Conservation (phyloP, 179 eudicot species). For the Silene vulgaris region DNA sequence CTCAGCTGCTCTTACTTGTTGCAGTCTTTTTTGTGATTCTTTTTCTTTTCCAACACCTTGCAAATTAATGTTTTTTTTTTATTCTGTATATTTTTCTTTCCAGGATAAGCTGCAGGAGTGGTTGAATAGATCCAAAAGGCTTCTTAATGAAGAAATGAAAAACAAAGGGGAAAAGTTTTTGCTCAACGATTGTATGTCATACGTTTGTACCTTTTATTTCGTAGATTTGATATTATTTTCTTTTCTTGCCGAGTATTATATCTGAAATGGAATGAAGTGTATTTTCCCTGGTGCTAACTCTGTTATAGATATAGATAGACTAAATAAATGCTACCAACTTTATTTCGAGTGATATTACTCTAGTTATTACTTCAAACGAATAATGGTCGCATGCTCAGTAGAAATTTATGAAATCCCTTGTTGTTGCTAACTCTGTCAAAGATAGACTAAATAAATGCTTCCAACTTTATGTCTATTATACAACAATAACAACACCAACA, state of each 20-base stretch:
- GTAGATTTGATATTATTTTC: not conserved
- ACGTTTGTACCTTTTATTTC: conserved; percentile 18
- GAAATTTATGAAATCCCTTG: too few species aligned
- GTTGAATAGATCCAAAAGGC: conserved; percentile 49
- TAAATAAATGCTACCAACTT: not conserved
- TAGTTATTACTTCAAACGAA: too few species aligned
- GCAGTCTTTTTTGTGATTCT: not conserved
- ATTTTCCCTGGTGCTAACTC: not conserved
- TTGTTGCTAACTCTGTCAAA: not conserved
- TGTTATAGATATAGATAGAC: not conserved
- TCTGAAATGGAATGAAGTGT: conserved; percentile 4
- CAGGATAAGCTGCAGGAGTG: conserved; percentile 93
- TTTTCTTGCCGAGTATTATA: not conserved
- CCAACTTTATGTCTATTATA: not conserved
- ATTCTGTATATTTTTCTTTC: conserved; percentile 19
- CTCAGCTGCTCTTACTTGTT: not conserved
- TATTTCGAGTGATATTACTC: not conserved
- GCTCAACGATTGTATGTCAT: conserved; percentile 47
- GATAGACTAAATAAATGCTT: not conserved
- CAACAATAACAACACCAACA: not conserved
- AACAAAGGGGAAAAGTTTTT: conserved; percentile 47
- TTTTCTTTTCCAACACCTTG: not conserved
- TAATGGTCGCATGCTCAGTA: too few species aligned
- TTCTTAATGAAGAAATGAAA: conserved; percentile 53
- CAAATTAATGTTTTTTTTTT: not conserved